Evolutionary conservation across 2,329 filamentous ascomycete species (phyloP).

Genomic region (Beauveria sp.): DNA sequence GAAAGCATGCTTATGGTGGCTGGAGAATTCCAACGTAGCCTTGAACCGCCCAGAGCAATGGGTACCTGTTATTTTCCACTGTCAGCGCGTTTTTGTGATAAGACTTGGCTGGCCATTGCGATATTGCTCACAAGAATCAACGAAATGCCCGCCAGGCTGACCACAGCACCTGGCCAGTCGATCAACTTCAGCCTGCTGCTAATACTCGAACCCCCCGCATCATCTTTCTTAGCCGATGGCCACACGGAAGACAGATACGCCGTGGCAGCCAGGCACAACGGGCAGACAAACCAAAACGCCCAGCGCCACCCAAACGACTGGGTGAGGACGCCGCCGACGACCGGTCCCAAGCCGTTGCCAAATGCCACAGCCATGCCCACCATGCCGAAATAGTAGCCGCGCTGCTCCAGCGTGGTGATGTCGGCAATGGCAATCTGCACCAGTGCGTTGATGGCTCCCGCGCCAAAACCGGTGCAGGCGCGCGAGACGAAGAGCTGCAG

Average conservation of each 20-base stretch:
- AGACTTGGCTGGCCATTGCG: background rate
- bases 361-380: background rate
- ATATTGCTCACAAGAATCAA: background rate
- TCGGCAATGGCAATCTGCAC: slow-evolving; percentile 5
- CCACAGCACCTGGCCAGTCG: background rate
- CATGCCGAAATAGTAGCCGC: slow-evolving; percentile 5
- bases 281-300: slow-evolving; percentile 6
- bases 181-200: background rate
- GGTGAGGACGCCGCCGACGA: slow-evolving; percentile 3
- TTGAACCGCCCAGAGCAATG: background rate
- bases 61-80: background rate
- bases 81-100: background rate
- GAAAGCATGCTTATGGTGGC: background rate
- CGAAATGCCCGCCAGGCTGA: background rate
- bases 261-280: background rate
- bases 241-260: background rate
- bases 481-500: background rate
- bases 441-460: slow-evolving; percentile 3
- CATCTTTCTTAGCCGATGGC: background rate
- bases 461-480: background rate
- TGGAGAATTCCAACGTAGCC: background rate
- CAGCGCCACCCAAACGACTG: background rate
- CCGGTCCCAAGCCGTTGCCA: background rate
- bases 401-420: background rate
- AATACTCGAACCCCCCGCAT: background rate